These are phyloP conservation scores for Ophiocordyceps camponoti-rufipedis DNA, from an alignment of 2,329 filamentous ascomycete genomes.

Conservation along the genomic window DNA sequence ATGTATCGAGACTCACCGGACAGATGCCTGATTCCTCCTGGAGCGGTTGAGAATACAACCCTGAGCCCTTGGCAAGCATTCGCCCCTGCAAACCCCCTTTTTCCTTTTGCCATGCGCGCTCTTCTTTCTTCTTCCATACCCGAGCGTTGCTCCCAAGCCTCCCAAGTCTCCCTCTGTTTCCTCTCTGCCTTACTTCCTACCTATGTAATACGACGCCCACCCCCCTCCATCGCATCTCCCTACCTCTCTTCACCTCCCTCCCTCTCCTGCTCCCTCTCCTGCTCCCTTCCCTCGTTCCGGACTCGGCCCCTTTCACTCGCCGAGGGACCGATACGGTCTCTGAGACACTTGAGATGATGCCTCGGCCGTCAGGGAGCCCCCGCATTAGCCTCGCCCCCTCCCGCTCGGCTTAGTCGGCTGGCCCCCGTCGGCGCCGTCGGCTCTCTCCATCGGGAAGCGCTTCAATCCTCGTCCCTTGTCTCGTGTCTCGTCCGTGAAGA, in stretches of 20 bases:
- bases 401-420: neutral
- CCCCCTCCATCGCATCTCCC: neutral
- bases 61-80: too few species aligned
- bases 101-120: too few species aligned
- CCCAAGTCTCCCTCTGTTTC: too few species aligned
- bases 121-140: too few species aligned
- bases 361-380: neutral
- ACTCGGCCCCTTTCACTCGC: neutral
- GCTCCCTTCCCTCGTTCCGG: neutral
- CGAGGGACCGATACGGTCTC: neutral
- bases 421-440: neutral
- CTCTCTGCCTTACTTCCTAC: too few species aligned
- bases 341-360: constrained; percentile 3
- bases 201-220: neutral
- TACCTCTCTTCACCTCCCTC: neutral
- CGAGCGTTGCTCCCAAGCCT: too few species aligned
- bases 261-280: neutral
- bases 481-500: neutral
- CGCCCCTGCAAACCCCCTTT: too few species aligned
- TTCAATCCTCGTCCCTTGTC: neutral
- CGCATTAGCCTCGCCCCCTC: constrained; percentile 1
- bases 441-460: neutral
- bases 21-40: too few species aligned
- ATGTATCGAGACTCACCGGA: too few species aligned
- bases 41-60: too few species aligned